phyloP scores from a whole-genome alignment of 371 early-diverging fungal genomes.

The Blakeslea trispora region DNA sequence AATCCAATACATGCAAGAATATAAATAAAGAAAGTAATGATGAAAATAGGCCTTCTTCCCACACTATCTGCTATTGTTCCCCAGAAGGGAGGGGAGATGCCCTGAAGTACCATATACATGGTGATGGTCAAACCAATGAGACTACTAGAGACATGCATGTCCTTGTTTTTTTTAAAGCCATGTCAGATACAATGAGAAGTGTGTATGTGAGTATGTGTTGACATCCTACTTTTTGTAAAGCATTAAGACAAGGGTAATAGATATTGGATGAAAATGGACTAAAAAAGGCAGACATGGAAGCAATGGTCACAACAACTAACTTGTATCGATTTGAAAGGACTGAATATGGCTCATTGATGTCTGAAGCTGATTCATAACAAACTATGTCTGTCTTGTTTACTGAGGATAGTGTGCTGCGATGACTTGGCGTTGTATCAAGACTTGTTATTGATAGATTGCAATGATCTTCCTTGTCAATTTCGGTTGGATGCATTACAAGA shows the following conservation, averaged over 20 bases:
- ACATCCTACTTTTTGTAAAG: constrained; percentile 11
- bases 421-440: too few relatives aligned
- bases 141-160: constrained; percentile 9
- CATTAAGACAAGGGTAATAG: constrained; percentile 20
- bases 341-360: too few relatives aligned
- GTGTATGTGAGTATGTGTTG: too few relatives aligned
- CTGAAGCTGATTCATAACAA: too few relatives aligned
- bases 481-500: too few relatives aligned
- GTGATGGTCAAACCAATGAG: constrained; percentile 41
- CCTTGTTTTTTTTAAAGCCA: constrained; percentile 3
- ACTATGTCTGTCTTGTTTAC: too few relatives aligned
- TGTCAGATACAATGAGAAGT: constrained; percentile 6
- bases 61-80: constrained; percentile 63
- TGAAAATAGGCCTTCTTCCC: constrained; percentile 68
- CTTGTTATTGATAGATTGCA: too few relatives aligned
- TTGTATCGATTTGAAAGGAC: constrained; percentile 10
- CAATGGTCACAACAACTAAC: constrained; percentile 4
- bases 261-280: constrained; percentile 27
- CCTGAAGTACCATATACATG: constrained; percentile 49
- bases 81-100: constrained; percentile 58
- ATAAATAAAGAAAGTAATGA: constrained; percentile 59
- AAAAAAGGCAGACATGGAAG: constrained; percentile 14
- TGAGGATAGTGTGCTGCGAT: too few relatives aligned
- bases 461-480: too few relatives aligned
- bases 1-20: constrained; percentile 61